A percentile compares a stretch with the other conserved stretches of the same genome.
phyloP scores from a whole-genome alignment of 768 basidiomycete species.

The Lactarius indigo region DNA sequence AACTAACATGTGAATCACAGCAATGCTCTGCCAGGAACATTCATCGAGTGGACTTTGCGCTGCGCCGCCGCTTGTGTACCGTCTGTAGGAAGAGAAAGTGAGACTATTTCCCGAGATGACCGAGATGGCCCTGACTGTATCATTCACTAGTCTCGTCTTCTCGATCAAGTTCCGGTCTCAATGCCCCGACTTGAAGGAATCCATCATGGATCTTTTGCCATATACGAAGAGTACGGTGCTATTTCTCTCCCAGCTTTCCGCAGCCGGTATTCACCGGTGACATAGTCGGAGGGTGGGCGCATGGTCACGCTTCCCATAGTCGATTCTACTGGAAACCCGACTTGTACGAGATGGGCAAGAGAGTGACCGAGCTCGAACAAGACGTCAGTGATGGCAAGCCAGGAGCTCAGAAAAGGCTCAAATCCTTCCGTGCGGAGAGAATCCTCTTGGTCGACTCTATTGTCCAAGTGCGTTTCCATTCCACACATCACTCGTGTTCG shows the following conservation, averaged over 20 bases:
- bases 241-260: background rate
- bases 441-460: constrained; percentile 16
- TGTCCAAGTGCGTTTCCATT: constrained; percentile 1
- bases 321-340: constrained; percentile 23
- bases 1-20: constrained; percentile 1
- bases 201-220: constrained; percentile 19
- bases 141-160: constrained; percentile 11
- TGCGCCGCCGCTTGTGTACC: constrained; percentile 21
- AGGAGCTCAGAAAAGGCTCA: constrained; percentile 13
- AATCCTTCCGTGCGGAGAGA: constrained; percentile 18
- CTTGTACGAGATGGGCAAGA: constrained; percentile 15
- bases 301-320: constrained; percentile 13
- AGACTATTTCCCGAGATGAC: background rate
- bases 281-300: constrained; percentile 23
- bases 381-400: constrained; percentile 13
- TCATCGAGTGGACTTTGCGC: constrained; percentile 22
- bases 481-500: background rate
- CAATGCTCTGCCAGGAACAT: constrained; percentile 18
- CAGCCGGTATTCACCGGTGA: background rate
- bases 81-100: constrained; percentile 20
- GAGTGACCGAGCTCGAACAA: constrained; percentile 7
- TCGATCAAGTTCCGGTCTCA: constrained; percentile 9
- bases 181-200: constrained; percentile 22
- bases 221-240: constrained; percentile 19
- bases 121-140: background rate